Percentiles rank a stretch among this genome's conserved stretches.
These are phyloP conservation scores for Sambucus nigra DNA, from an alignment of 129 eudicot genomes.

Conservation along the genomic window DNA sequence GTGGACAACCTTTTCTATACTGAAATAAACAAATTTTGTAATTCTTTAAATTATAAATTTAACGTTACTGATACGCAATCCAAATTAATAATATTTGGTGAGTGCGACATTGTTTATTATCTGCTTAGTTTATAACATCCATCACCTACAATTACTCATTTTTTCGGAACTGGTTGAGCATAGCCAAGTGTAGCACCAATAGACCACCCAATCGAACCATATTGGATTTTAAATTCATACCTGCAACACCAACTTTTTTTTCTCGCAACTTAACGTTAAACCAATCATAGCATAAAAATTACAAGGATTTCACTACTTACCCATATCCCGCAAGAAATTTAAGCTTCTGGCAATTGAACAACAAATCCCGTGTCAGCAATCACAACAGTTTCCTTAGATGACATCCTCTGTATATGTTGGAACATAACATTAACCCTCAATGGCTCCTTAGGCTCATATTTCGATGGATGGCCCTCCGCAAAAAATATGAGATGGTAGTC, in stretches of 20 bases:
- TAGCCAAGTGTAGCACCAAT: constrained; percentile 61
- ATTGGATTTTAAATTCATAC: constrained; percentile 61
- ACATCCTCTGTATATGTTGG: constrained; percentile 53
- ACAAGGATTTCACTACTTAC: constrained; percentile 14
- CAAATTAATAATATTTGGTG: too few species aligned
- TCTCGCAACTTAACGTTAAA: constrained; percentile 13
- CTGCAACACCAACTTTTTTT: constrained; percentile 39
- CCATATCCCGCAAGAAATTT: constrained; percentile 51
- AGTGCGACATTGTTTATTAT: too few species aligned
- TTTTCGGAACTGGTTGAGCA: constrained; percentile 44
- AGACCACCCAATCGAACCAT: constrained; percentile 64
- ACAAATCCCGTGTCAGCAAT: constrained; percentile 62
- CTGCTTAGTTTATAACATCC: constrained; percentile 41
- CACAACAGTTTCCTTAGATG: constrained; percentile 36
- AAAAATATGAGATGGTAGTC: constrained; percentile 40
- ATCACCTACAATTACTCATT: constrained; percentile 52
- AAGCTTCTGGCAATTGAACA: constrained; percentile 63
- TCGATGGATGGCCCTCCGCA: constrained; percentile 32
- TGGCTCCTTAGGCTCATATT: constrained; percentile 29
- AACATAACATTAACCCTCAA: constrained; percentile 45
- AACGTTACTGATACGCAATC: too few species aligned
- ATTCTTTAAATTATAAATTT: too few species aligned
- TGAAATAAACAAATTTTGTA: too few species aligned
- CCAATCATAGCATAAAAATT: neutral
- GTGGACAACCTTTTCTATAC: too few species aligned